Conservation (phyloP, 208 protist species). For the Trypanosoma scelopori region DNA sequence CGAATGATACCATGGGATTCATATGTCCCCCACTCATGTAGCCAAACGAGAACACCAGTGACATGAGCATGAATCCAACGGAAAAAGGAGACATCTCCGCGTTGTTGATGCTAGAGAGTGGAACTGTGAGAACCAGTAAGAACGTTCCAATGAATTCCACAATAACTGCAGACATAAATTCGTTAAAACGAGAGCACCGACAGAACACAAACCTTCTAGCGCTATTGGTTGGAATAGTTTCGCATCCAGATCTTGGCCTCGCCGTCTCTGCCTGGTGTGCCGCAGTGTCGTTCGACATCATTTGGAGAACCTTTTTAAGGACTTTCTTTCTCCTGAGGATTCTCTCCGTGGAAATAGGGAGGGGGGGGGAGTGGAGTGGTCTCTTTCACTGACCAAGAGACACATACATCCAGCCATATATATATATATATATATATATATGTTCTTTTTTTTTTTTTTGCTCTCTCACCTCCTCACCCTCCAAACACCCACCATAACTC, state of each 20-base stretch:
- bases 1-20: conserved; percentile 82
- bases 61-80: conserved; percentile 77
- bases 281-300: conserved; percentile 3
- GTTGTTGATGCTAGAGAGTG: conserved; percentile 54
- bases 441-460: neutral
- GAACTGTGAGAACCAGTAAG: conserved; percentile 74
- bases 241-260: neutral
- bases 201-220: conserved; percentile 54
- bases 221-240: neutral
- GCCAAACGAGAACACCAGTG: conserved; percentile 76
- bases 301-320: neutral
- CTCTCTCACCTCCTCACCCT: neutral
- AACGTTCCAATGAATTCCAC: conserved; percentile 86
- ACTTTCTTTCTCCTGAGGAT: neutral
- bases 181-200: conserved; percentile 50
- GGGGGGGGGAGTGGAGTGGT: neutral
- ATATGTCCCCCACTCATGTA: conserved; percentile 83
- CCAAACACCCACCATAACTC: too few relatives aligned
- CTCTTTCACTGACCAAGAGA: neutral
- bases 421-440: neutral
- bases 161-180: conserved; percentile 64
- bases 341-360: neutral
- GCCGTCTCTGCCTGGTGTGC: neutral
- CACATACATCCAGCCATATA: neutral
- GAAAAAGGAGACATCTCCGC: conserved; percentile 69